Base-by-base conservation (phyloP, 1,139 yeast species). In the Pichia sp. region DNA sequence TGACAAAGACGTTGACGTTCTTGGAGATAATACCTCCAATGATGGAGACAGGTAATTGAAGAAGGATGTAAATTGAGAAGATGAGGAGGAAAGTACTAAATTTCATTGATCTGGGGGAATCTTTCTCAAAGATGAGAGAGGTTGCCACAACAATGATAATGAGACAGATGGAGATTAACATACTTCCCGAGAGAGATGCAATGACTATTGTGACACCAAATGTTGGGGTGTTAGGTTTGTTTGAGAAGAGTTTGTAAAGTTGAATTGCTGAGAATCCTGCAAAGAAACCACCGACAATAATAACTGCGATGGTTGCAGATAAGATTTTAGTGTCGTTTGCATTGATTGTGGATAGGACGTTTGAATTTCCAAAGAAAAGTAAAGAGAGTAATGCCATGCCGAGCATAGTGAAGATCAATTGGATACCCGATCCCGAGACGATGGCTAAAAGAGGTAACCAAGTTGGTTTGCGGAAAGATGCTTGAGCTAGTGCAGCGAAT, bases 91-190 rank as follows among this genome's bases (percentile, higher is more conserved):
- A 67, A 0, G 88, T 77, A 9, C 83, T 78, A 48, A 84, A 78
- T 9, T 95, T 94, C 32, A 85, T 61, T 0, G 91, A 91, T 35
- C 73, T 68, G 0, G 93, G 77, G 1, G 94, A 78, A 42, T 79
- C 80, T 50, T 78, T 71, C 2, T 82, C 80, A 85, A 91, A 82
- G 3, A 83, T 77, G 39, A 85, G 72, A 44, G 74, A 63, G 55
- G 85, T 85, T 41, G 83, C 62, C 19, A 72, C 55, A 18, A 82
- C 56, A 3, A 81, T 65, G 3, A 75, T 62, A 2, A 71, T 43
- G 41, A 83, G 59, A 1, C 78, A 64, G 13, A 74, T 43, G 3
- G 74, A 72, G 1, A 95, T 93, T 27, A 84, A 64, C 30, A 59
- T 53, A 6, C 80, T 79, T 36, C 83, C 77, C 48, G 76, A 78